A percentile compares a stretch with the other conserved stretches of the same genome.
Conservation (phyloP, 2,329 filamentous ascomycete species). For the Botryotinia calthae region DNA sequence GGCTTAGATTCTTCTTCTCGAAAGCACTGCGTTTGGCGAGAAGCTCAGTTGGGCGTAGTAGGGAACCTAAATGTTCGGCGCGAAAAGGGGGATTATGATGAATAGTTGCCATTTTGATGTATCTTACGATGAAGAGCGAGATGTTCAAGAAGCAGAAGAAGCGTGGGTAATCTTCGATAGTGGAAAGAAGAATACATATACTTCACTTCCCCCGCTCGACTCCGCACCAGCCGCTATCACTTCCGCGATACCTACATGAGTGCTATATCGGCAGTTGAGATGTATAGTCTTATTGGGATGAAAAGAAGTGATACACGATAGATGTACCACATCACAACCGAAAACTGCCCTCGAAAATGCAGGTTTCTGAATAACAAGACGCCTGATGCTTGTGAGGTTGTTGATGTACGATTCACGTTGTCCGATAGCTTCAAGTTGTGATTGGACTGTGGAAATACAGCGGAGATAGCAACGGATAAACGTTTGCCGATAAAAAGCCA, state of each 20-base stretch:
- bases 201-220: neutral
- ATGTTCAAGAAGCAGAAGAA: neutral
- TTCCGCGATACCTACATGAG: neutral
- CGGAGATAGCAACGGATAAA: neutral
- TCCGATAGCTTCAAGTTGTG: neutral
- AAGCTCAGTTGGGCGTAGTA: conserved; percentile 58
- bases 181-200: neutral
- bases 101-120: conserved; percentile 22
- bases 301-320: neutral
- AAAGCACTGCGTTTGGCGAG: conserved; percentile 54
- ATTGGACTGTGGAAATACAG: neutral
- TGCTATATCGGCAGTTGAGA: neutral
- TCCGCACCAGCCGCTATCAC: neutral
- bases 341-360: neutral
- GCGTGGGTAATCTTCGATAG: neutral
- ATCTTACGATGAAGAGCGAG: neutral
- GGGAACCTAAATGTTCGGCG: conserved; percentile 63
- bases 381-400: neutral
- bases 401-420: neutral
- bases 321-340: neutral
- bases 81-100: conserved; percentile 50
- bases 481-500: neutral
- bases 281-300: neutral
- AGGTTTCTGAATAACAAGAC: neutral
- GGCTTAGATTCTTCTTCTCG: conserved; percentile 48